These are phyloP conservation scores for Boletus subcaerulescens DNA, from an alignment of 768 basidiomycete genomes.

Conservation along the genomic window DNA sequence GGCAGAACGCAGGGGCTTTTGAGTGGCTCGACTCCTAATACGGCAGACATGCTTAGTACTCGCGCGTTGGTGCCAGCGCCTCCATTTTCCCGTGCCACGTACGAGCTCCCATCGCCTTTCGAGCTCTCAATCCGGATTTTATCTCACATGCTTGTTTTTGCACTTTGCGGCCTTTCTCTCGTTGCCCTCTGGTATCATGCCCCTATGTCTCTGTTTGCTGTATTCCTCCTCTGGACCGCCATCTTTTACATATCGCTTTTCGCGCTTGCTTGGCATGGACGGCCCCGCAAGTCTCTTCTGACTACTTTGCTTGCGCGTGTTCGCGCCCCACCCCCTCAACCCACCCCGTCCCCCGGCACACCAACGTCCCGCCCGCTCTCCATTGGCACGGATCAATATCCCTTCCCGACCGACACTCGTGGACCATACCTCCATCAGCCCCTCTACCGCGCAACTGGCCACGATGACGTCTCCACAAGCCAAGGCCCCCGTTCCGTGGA, in stretches of 20 bases:
- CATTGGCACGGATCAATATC: constrained; percentile 40
- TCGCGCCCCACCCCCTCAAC: constrained; percentile 32
- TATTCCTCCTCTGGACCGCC: constrained; percentile 62
- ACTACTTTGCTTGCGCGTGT: constrained; percentile 47
- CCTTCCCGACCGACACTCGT: constrained; percentile 43
- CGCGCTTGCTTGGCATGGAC: constrained; percentile 54
- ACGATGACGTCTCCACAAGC: constrained; percentile 41
- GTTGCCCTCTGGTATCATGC: constrained; percentile 58
- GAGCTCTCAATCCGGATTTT: constrained; percentile 46
- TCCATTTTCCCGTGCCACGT: constrained; percentile 19
- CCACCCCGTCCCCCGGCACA: constrained; percentile 33
- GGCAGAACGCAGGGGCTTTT: constrained; percentile 40
- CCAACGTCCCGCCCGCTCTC: constrained; percentile 41
- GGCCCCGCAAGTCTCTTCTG: constrained; percentile 56
- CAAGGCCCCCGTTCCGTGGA: constrained; percentile 49
- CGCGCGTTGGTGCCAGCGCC: constrained; percentile 34
- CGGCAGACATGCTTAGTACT: constrained; percentile 47
- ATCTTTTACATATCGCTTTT: constrained; percentile 57
- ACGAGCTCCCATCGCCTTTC: constrained; percentile 36
- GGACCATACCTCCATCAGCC: constrained; percentile 73
- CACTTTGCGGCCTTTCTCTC: constrained; percentile 54
- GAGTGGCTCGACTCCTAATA: constrained; percentile 47
- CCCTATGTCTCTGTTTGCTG: constrained; percentile 51
- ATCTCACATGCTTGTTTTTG: constrained; percentile 58
- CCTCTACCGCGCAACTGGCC: constrained; percentile 46